Base-by-base conservation (phyloP, 2,329 filamentous ascomycete genomes). In the Exophiala sp. region DNA sequence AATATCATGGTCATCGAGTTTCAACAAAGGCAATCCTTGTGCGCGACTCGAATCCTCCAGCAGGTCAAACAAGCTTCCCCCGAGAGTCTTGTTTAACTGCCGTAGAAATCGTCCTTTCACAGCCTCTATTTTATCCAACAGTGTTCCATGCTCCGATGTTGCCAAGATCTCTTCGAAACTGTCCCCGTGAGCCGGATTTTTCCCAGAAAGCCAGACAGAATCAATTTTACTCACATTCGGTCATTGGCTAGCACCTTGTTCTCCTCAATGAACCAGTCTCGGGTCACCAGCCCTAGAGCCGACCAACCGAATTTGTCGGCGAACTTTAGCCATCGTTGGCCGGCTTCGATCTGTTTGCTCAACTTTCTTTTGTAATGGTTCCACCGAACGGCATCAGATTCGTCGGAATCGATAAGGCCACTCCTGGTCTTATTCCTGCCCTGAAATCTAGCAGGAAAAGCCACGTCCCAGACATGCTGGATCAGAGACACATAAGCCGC, bases 21-120 rank as follows among this genome's bases (percentile, higher is more conserved):
- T 24, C 20, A 49, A 24, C 14, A 49, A 21, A 32, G 47, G 47
- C 10, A 40, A 32, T 12, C 20, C 35, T 16, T 41, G 35, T 41
- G 18, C 20, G 24, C 34, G 47, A 41, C 35, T 49, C 7, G 35
- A 41, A 41, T 40, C 47, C 29, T 40, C 18, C 36, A 40, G 24
- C 18, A 49, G 34, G 18, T 49, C 47, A 24, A 49, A 49, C n/a
- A 49, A 49, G 35, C 47, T 16, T 6, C 29, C 21, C 10, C 33
- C 45, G 11, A 47, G 33, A 12, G 45, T 11, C 3, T 24, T 24
- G 16, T 47, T 36, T 7, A 47, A 32, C 33, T 47, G 33, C 24
- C 43, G 43, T 18, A 46, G 33, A 16, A 46, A 46, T 18, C 24
- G 43, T 46, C 43, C 43, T 34, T 46, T 46, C 18, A 33, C 21